Percentiles rank a stretch among this genome's conserved stretches.
phyloP scores from a whole-genome alignment of 306 rosid species.

The Astragalus glycyphyllos region DNA sequence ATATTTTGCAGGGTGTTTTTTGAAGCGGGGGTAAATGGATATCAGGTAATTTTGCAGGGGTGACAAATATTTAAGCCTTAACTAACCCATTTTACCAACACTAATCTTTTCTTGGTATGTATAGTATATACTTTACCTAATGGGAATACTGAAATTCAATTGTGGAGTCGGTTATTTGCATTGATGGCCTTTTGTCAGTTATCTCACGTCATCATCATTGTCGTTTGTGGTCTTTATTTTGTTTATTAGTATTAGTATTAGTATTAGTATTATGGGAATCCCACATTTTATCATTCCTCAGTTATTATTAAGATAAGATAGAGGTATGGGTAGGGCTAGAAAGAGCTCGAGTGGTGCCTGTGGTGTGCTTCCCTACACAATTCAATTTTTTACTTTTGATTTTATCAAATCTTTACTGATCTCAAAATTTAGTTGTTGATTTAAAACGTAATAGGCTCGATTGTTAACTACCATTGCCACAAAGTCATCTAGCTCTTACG shows the following conservation, averaged over 20 bases:
- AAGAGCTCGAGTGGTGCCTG: neutral
- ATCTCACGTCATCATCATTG: conserved; percentile 23
- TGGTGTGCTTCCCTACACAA: neutral
- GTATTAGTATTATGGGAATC: conserved; percentile 10
- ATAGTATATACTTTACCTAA: conserved; percentile 13
- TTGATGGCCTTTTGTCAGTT: conserved; percentile 14
- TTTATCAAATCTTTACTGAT: neutral
- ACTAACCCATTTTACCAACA: neutral
- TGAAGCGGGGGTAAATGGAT: too few species aligned
- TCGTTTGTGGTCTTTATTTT: conserved; percentile 30
- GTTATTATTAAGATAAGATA: conserved; percentile 36
- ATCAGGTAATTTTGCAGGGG: too few species aligned
- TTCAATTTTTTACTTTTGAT: neutral
- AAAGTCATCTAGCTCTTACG: neutral
- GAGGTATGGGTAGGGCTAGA: conserved; percentile 10
- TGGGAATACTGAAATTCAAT: neutral
- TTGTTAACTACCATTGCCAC: neutral
- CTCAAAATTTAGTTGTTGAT: neutral
- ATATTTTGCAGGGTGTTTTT: too few species aligned
- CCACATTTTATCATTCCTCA: conserved; percentile 27
- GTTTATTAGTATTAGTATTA: neutral
- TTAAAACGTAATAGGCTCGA: neutral
- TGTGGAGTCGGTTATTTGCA: conserved; percentile 1
- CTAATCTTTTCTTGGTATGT: neutral
- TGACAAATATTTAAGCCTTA: too few species aligned